phyloP scores from a whole-genome alignment of 2,329 filamentous ascomycete genomes.

The Trichophyton schoenleinii region DNA sequence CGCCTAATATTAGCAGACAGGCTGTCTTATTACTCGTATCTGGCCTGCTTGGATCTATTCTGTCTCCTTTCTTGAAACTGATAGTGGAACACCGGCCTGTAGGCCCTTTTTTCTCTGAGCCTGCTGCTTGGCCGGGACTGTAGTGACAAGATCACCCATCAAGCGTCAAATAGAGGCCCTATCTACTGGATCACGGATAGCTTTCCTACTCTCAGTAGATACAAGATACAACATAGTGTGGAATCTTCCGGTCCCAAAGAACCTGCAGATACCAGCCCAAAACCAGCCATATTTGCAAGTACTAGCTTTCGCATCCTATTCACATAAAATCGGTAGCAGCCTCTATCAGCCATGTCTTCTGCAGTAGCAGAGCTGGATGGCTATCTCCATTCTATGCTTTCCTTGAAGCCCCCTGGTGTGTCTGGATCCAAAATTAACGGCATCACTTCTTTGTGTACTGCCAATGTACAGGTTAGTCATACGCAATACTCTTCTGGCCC shows the following conservation, averaged over 20 bases:
- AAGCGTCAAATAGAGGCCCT: background rate
- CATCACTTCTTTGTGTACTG: constrained; percentile 76
- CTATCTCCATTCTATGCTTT: constrained; percentile 81
- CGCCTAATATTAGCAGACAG: background rate
- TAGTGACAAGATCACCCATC: constrained; percentile 4
- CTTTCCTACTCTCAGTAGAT: constrained; percentile 5
- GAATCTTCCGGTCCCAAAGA: background rate
- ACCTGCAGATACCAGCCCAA: background rate
- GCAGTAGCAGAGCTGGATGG: constrained; percentile 83
- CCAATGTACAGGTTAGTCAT: constrained; percentile 71
- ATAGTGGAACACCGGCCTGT: background rate
- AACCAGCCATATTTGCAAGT: constrained; percentile 4
- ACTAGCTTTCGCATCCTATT: constrained; percentile 1
- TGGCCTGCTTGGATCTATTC: background rate
- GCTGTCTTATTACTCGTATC: background rate
- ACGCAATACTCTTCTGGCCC: constrained; percentile 1
- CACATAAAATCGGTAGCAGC: constrained; percentile 9
- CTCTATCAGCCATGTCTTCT: constrained; percentile 50
- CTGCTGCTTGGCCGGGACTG: constrained; percentile 1
- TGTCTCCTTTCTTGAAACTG: background rate
- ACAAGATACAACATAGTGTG: constrained; percentile 2
- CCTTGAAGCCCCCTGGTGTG: constrained; percentile 83
- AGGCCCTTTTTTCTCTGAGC: background rate
- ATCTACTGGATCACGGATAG: constrained; percentile 6
- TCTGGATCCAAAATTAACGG: constrained; percentile 82